Base-by-base conservation (phyloP, 2,329 filamentous ascomycete genomes). In the Colletotrichum gloeosporioides region DNA sequence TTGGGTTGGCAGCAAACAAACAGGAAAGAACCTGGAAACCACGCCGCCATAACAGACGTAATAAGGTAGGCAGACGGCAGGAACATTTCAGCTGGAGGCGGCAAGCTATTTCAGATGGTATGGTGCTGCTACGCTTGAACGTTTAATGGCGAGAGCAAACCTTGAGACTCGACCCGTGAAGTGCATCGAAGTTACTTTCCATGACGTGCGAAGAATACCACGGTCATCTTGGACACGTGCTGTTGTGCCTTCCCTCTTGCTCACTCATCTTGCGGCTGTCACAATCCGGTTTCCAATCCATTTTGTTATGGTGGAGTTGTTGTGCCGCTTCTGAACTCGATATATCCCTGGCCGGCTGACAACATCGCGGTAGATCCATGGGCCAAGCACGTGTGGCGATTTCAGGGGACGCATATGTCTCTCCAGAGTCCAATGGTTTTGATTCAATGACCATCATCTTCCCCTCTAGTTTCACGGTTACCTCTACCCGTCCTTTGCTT, bases 271-370 rank as follows among this genome's bases (percentile, higher is more conserved):
- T 44, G 15, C 16, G 44, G 8, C 53, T 16, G n/a, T 9, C 13
- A 63, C 18, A 57, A 13, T n/a, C 18, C 27, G 31, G 31, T 22
- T 8, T 44, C 64, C n/a, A 29, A 25, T 12, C 36, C n/a, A 13
- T 32, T 9, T 12, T 63, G 69, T 32, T 32, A 57, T 44, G 49
- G 71, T 65, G 59, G 59, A 70, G 66, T 44, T 57, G 31, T 64
- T 22, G 15, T 65, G 59, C 39, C 39, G 57, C 44, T 49, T 63
- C 57, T 25, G 22, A 67, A 75, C 27, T n/a, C 18, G 55, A 75
- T 69, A 31, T 63, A 75, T 75, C 73, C 73, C 72, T 75, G 68
- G 29, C 67, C 71, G 68, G 32, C 67, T 44, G 25, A 49, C 36
- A 36, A 75, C 49, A 55, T 67, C 32, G 31, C 36, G 31, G 44